phyloP scores from a whole-genome alignment of 2,329 filamentous ascomycete species.

The Nigrospora oryzae region DNA sequence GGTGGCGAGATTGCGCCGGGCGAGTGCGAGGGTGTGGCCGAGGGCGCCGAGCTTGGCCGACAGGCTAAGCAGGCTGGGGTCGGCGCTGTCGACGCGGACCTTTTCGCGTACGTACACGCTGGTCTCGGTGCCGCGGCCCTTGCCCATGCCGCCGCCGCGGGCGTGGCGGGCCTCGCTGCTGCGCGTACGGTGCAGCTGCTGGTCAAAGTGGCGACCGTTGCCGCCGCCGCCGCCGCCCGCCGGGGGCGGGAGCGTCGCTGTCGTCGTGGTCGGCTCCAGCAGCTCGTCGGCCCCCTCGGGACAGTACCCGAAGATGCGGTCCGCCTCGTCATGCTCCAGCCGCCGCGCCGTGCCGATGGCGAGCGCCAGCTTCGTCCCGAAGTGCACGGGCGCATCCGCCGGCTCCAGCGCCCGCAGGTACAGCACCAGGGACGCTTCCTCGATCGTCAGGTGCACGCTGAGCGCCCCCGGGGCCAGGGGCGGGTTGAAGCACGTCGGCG shows the following conservation, averaged over 20 bases:
- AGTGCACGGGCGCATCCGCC: slow-evolving; percentile 50
- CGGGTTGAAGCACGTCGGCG: slow-evolving; percentile 17
- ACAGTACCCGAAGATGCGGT: slow-evolving; percentile 62
- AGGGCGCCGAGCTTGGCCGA: slow-evolving; percentile 77
- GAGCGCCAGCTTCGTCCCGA: slow-evolving; percentile 59
- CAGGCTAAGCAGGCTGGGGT: slow-evolving; percentile 76
- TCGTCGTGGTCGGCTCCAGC: background rate
- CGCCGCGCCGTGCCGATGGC: slow-evolving; percentile 58
- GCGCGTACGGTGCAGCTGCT: slow-evolving; percentile 2
- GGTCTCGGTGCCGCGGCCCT: slow-evolving; percentile 11
- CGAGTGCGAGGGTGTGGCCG: slow-evolving; percentile 62
- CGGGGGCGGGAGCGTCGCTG: background rate
- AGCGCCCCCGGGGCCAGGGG: slow-evolving; percentile 49
- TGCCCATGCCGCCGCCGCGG: slow-evolving; percentile 5
- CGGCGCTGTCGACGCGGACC: slow-evolving; percentile 78
- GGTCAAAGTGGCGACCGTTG: slow-evolving; percentile 1
- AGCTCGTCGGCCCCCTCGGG: slow-evolving; percentile 17
- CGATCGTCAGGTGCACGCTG: slow-evolving; percentile 65
- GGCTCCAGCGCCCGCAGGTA: slow-evolving; percentile 63
- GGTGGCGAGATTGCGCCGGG: slow-evolving; percentile 62
- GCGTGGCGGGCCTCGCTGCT: slow-evolving; percentile 4
- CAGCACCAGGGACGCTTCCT: slow-evolving; percentile 62
- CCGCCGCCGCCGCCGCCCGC: slow-evolving; percentile 6
- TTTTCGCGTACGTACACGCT: slow-evolving; percentile 87
- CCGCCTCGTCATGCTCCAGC: slow-evolving; percentile 71